phyloP scores from a whole-genome alignment of 2,329 filamentous ascomycete species.

The Paraphoma sp. region DNA sequence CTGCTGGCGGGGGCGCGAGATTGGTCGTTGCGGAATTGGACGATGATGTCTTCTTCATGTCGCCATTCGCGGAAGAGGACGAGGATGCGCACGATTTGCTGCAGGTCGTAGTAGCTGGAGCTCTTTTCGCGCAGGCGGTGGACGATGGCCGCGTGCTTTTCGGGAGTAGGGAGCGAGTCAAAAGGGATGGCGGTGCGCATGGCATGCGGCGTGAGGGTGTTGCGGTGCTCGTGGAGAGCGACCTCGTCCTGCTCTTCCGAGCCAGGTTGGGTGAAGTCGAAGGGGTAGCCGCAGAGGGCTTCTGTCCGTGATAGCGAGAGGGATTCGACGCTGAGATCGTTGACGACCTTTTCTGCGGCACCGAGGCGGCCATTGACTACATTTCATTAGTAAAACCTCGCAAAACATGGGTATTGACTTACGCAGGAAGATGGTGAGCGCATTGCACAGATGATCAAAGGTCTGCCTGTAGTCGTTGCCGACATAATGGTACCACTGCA shows the following conservation, averaged over 20 bases:
- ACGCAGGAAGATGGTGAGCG: slow-evolving; percentile 88
- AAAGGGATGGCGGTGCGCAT: slow-evolving; percentile 25
- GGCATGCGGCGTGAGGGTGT: slow-evolving; percentile 23
- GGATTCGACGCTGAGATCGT: slow-evolving; percentile 58
- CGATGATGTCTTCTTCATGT: slow-evolving; percentile 42
- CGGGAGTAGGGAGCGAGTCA: slow-evolving; percentile 23
- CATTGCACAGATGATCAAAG: slow-evolving; percentile 70
- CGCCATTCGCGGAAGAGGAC: slow-evolving; percentile 53
- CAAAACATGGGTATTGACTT: slow-evolving; percentile 53
- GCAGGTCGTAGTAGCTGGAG: slow-evolving; percentile 51
- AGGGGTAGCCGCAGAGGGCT: slow-evolving; percentile 49
- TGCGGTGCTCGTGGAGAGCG: slow-evolving; percentile 24
- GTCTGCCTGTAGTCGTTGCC: slow-evolving; percentile 66
- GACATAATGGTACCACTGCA: slow-evolving; percentile 85
- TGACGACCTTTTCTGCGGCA: slow-evolving; percentile 62
- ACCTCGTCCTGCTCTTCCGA: slow-evolving; percentile 37
- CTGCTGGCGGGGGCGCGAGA: background rate
- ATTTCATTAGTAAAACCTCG: slow-evolving; percentile 23
- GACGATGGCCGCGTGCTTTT: slow-evolving; percentile 32
- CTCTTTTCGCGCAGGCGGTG: slow-evolving; percentile 25
- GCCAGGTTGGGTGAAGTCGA: slow-evolving; percentile 38
- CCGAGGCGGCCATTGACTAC: slow-evolving; percentile 57
- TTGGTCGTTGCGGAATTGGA: background rate
- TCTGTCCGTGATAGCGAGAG: slow-evolving; percentile 51
- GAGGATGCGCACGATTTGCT: slow-evolving; percentile 52